These are phyloP conservation scores for Chaetomium sp. DNA, from an alignment of 2,329 filamentous ascomycete species.

Conservation along the genomic window DNA sequence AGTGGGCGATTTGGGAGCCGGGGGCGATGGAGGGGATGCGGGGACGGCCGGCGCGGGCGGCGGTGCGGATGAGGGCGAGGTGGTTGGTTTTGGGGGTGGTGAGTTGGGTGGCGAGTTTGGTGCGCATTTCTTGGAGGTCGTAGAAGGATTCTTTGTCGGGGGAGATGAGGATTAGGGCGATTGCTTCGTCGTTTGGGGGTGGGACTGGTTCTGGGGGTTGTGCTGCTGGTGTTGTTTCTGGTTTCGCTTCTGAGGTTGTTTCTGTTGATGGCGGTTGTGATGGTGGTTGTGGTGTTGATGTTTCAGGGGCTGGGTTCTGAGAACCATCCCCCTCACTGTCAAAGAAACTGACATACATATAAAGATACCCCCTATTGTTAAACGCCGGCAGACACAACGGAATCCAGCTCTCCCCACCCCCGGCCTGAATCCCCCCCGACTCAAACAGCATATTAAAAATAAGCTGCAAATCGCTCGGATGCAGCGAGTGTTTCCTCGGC, in stretches of 20 bases:
- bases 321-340: conserved; percentile 50
- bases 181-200: conserved; percentile 51
- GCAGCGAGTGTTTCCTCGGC: conserved; percentile 89
- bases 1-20: conserved; percentile 77
- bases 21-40: conserved; percentile 69
- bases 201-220: conserved; percentile 36
- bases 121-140: conserved; percentile 68
- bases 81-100: conserved; percentile 58
- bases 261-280: not conserved
- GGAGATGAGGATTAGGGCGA: conserved; percentile 91
- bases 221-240: not conserved
- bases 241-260: not conserved
- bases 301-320: conserved; percentile 26
- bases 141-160: conserved; percentile 92
- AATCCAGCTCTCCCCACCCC: conserved; percentile 93
- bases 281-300: not conserved
- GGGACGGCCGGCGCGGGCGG: conserved; percentile 65
- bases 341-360: conserved; percentile 99
- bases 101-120: conserved; percentile 60
- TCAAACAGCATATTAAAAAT: conserved; percentile 99
- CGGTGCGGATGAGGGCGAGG: conserved; percentile 65
- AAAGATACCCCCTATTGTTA: conserved; percentile 92
- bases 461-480: conserved; percentile 89
- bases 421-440: conserved; percentile 83
- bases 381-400: conserved; percentile 93